Conservation (phyloP, 257 asterid genomes). For the Plantago ovata region DNA sequence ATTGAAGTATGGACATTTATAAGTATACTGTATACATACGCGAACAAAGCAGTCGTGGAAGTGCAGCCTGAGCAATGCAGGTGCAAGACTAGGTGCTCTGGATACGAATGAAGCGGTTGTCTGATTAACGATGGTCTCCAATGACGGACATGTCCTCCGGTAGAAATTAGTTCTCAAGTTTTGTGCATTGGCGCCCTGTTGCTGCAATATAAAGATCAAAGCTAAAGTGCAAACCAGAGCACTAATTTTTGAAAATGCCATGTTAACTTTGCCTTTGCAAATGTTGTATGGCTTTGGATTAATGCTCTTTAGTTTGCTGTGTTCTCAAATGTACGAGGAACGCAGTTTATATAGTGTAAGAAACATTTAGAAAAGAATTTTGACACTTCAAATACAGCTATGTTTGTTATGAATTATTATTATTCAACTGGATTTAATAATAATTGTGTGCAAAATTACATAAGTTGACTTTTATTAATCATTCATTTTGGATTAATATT, state of each 20-base stretch:
- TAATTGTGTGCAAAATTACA: too few relatives aligned
- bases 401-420: too few relatives aligned
- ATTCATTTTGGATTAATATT: too few relatives aligned
- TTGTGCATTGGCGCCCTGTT: conserved; percentile 23
- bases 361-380: too few relatives aligned
- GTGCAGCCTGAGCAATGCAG: conserved; percentile 58
- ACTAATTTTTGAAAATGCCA: conserved; percentile 27
- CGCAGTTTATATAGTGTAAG: too few relatives aligned
- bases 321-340: too few relatives aligned
- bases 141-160: conserved; percentile 33
- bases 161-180: conserved; percentile 34
- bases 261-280: not conserved
- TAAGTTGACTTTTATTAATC: too few relatives aligned
- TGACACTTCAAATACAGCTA: too few relatives aligned
- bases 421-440: too few relatives aligned
- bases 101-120: conserved; percentile 29
- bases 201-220: conserved; percentile 6
- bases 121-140: conserved; percentile 30
- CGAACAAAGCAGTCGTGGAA: conserved; percentile 73
- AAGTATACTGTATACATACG: conserved; percentile 13
- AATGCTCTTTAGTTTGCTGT: too few relatives aligned
- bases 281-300: too few relatives aligned
- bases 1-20: not conserved
- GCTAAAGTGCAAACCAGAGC: conserved; percentile 18
- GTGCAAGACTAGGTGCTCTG: conserved; percentile 46